phyloP scores from a whole-genome alignment of 176 grass and related monocot genomes.

The Stipa capillata region DNA sequence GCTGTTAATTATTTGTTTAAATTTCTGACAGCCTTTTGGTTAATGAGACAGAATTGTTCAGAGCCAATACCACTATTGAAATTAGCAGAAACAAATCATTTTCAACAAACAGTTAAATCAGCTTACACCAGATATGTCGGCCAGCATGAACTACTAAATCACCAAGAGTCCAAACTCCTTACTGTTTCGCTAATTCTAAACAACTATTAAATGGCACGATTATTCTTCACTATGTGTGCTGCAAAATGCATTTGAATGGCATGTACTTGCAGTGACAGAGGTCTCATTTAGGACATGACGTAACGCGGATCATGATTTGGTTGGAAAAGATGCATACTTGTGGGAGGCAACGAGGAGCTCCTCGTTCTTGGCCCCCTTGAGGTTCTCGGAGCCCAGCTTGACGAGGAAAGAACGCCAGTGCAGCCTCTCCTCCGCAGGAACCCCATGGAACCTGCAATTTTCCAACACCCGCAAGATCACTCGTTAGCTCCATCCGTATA shows the following conservation, averaged over 20 bases:
- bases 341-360: constrained; percentile 90
- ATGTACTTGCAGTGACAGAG: background rate
- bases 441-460: constrained; percentile 70
- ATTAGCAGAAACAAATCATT: background rate
- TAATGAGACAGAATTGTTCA: background rate
- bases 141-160: background rate
- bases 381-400: constrained; percentile 86
- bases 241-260: background rate
- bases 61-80: background rate
- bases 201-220: background rate
- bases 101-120: background rate
- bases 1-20: background rate
- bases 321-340: constrained; percentile 76
- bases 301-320: no score
- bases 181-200: background rate
- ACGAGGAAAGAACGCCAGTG: constrained; percentile 96
- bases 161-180: background rate
- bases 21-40: background rate
- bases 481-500: no score
- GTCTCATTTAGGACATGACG: no score
- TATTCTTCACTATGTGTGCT: background rate
- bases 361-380: constrained; percentile 86
- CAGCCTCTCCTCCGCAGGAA: constrained; percentile 86
- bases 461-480: background rate
- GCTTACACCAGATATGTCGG: background rate